Conservation (phyloP, 2,329 filamentous ascomycete genomes). For the Alternaria angustiovoidea region DNA sequence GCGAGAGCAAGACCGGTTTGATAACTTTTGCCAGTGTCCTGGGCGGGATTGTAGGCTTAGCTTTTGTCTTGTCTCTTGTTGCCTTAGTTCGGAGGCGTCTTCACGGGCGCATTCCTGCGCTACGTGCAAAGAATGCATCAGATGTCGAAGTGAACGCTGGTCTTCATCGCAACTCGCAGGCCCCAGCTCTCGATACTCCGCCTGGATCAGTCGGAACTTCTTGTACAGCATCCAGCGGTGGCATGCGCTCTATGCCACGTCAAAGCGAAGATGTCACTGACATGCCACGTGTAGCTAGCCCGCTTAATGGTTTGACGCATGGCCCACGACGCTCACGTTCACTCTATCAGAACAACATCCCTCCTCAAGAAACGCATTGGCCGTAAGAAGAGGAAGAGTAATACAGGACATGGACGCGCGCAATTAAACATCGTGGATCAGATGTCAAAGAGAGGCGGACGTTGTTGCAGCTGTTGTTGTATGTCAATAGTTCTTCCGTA, state of each 20-base stretch:
- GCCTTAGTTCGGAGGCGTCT: background rate
- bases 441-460: background rate
- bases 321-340: background rate
- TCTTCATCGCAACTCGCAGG: background rate
- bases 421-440: background rate
- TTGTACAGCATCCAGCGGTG: background rate
- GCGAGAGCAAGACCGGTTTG: background rate
- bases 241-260: background rate
- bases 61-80: background rate
- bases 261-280: background rate
- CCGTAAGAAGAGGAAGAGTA: background rate
- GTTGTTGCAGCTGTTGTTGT: background rate
- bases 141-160: background rate
- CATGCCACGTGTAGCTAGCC: background rate
- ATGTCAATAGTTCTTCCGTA: background rate
- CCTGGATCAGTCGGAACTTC: fast-evolving
- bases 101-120: fast-evolving
- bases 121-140: background rate
- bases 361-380: background rate
- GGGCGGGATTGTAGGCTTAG: background rate
- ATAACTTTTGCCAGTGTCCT: background rate
- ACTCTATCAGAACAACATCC: background rate
- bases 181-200: background rate
- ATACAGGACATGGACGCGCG: too few species aligned
- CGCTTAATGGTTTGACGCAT: background rate